A percentile compares a stretch with the other conserved stretches of the same genome.
Evolutionary conservation across 352 stramenopile genomes (phyloP).

Genomic region (Phytophthora constricta): DNA sequence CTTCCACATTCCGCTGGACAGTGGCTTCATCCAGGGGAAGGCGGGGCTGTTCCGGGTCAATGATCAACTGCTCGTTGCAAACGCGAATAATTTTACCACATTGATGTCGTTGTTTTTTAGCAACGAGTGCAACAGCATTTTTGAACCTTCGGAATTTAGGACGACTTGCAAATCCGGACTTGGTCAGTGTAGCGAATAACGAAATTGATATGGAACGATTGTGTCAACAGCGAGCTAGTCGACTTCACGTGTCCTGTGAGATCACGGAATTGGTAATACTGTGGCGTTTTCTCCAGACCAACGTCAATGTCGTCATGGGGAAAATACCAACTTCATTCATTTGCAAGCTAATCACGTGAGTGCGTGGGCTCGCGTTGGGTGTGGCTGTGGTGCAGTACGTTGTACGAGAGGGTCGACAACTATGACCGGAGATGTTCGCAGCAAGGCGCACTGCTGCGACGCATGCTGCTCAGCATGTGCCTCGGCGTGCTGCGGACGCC

Average conservation of each 20-base stretch:
- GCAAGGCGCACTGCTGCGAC: too few relatives aligned
- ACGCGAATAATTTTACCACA: conserved; percentile 6
- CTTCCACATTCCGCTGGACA: conserved; percentile 2
- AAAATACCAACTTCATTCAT: too few relatives aligned
- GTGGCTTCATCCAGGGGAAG: background rate
- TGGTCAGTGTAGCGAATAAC: conserved; percentile 12
- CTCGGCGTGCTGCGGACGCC: too few relatives aligned
- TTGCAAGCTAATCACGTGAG: too few relatives aligned
- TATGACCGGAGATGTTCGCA: too few relatives aligned
- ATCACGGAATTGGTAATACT: conserved; percentile 3
- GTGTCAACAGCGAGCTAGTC: background rate
- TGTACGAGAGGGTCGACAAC: too few relatives aligned
- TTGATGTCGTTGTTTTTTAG: conserved; percentile 12
- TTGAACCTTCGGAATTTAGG: conserved; percentile 15
- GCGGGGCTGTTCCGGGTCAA: conserved; percentile 10
- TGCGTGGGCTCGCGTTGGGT: too few relatives aligned
- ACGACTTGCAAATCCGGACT: background rate
- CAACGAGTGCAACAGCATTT: conserved; percentile 14
- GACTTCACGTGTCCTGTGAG: background rate
- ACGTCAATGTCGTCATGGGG: too few relatives aligned
- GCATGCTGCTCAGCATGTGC: too few relatives aligned
- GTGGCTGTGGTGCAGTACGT: too few relatives aligned
- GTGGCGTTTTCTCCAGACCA: too few relatives aligned
- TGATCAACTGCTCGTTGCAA: conserved; percentile 13
- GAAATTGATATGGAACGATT: conserved; percentile 14